These are phyloP conservation scores for Hibiscus trionum DNA, from an alignment of 345 rosid species.

Conservation along the genomic window DNA sequence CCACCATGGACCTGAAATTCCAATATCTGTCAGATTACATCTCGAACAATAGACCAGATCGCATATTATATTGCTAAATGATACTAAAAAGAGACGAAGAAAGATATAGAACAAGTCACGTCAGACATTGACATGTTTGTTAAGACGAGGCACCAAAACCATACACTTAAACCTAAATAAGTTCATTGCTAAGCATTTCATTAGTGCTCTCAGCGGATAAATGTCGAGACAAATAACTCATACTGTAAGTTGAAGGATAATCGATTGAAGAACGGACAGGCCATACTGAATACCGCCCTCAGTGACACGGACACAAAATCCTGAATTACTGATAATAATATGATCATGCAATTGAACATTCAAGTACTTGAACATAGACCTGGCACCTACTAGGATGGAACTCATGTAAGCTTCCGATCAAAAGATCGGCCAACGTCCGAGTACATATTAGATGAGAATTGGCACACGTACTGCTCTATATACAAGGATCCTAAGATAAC, in stretches of 20 bases:
- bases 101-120: neutral
- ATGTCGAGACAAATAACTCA: neutral
- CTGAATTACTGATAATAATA: neutral
- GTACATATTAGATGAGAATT: neutral
- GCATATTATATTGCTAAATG: neutral
- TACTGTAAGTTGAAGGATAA: neutral
- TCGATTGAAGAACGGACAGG: neutral
- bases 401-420: neutral
- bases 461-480: neutral
- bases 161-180: neutral
- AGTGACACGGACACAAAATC: neutral
- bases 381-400: neutral
- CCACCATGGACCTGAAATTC: constrained; percentile 79
- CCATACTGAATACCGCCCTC: neutral
- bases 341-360: neutral
- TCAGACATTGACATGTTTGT: neutral
- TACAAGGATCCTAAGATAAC: neutral
- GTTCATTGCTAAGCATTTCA: neutral
- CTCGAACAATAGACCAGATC: neutral
- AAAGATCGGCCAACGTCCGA: neutral
- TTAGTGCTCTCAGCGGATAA: neutral
- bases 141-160: neutral
- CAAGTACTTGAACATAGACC: neutral
- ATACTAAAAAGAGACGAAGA: neutral
- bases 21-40: constrained; percentile 8